Evolutionary conservation across 345 rosid genomes (phyloP).

Genomic region (Trapa incisa): DNA sequence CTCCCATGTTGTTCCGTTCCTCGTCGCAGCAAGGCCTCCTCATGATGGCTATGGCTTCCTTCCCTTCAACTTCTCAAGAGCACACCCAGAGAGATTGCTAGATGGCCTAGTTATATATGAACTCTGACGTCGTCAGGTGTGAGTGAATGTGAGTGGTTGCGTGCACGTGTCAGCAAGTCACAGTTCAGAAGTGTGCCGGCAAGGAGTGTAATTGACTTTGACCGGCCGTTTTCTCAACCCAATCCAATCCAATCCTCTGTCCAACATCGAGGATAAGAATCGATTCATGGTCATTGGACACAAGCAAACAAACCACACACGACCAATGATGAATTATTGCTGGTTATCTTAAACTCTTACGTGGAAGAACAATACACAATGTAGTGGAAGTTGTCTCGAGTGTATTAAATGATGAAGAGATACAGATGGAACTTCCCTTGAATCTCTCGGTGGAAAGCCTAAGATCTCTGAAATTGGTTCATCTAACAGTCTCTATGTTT

Average conservation of each 20-base stretch:
- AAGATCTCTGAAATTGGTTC: neutral
- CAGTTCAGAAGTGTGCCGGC: neutral
- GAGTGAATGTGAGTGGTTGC: neutral
- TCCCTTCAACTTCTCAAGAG: neutral
- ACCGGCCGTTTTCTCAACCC: neutral
- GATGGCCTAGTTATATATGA: too few species aligned
- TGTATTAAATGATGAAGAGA: too few species aligned
- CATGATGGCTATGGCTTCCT: neutral
- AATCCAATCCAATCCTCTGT: too few species aligned
- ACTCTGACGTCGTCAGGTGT: neutral
- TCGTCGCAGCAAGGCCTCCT: constrained; percentile 61
- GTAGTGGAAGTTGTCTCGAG: too few species aligned
- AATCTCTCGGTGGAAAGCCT: too few species aligned
- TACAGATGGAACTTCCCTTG: too few species aligned
- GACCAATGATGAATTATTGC: too few species aligned
- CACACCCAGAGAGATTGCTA: neutral
- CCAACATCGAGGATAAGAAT: too few species aligned
- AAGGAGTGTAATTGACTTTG: constrained; percentile 4
- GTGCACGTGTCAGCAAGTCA: neutral
- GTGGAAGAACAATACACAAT: too few species aligned
- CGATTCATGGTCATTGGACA: too few species aligned
- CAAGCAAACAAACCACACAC: too few species aligned
- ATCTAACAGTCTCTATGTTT: neutral
- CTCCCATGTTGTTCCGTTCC: constrained; percentile 75
- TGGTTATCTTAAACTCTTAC: too few species aligned